Base-by-base conservation (phyloP, 2,329 filamentous ascomycete genomes). In the Juglanconis oblonga region DNA sequence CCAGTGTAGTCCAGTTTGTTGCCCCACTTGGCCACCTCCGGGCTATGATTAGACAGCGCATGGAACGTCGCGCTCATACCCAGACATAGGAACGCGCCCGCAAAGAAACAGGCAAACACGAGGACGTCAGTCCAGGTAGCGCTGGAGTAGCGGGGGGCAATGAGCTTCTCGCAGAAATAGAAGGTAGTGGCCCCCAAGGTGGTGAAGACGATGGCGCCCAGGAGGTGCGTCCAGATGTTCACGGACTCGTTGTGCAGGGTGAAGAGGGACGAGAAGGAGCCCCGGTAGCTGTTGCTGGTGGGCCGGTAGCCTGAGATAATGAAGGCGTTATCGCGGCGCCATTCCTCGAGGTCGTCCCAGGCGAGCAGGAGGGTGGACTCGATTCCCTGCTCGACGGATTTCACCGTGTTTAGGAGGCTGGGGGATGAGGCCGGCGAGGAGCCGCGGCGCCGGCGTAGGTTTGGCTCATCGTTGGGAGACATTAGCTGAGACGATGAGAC, bases 1-100 rank as follows among this genome's bases (percentile, higher is more conserved):
- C 95, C 95, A 5, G 94, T 85, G 72, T 99, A 98, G 72, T 99
- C 95, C 59, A 98, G 78, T 73, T 96, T 91, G 72, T 98, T 98
- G 10, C 93, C 93, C 79, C 92, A 90, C 63, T 85, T 87, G 2
- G 89, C 87, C 13, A 97, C 91, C 1, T 76, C 75, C 42, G 86
- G 84, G 17, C 90, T 95, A 73, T 99, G 95, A 66, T 97, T 97
- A 29, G 82, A 86, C 52, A 97, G 83, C 2, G 90, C 84, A 72
- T 99, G 95, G 71, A 87, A 99, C 3, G 88, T 90, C 5, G 92
- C 89, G 67, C 89, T 92, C 87, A 93, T 91, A 29, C 89, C 88
- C 55, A 95, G 77, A 68, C 91, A 94, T 38, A 85, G 69, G 33
- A 87, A 81, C 1, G 89, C 90, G 49, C 92, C 91, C 31, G 78